Base-by-base conservation (phyloP, 1,139 yeast genomes). In the Yueomyces sp. region DNA sequence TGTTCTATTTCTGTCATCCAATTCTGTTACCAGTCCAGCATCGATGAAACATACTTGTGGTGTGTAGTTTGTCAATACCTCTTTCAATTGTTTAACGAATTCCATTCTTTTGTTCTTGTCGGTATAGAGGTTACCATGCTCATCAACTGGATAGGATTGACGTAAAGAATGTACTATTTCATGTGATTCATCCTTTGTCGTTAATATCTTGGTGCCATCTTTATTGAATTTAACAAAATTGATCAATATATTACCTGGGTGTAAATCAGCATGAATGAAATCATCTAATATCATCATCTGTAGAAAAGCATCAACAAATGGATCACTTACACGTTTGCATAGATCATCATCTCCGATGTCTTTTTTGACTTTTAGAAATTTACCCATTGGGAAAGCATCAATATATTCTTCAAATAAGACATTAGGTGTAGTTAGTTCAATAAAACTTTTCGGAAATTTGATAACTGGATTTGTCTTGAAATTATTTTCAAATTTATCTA, bases 191-290 rank as follows among this genome's bases (percentile, higher is more conserved):
- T 40, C 39, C 19, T 55, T 56, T 2, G 51, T 41, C 1, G 67
- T 56, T 3, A 55, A 48, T 4, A 57, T 49, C 39, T 58, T 55
- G 48, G 68, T 54, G 61, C 73, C 56, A 39, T 57, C 44, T 38
- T 57, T 61, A 48, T 64, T 57, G 0, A 63, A 55, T 43, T 76
- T 76, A 54, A 81, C 74, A 52, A 89, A 81, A 42, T 91, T 67
- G 4, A 91, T 76, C 70, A 89, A 77, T 59, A 91, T 85, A 61
- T 91, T 91, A 1, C 99, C 99, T 0, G 98, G 96, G 55, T 91
- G 98, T 47, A 91, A 69, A 63, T 91, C 98, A 0, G 97, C 93
- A 61, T 91, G 98, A 38, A 89, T 86, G 60, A 91, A 91, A 60
- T 91, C 87, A 63, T 91, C 95, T 44, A 89, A 66, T 46, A 91